These are phyloP conservation scores for Angophora floribunda DNA, from an alignment of 345 rosid species.

Conservation along the genomic window DNA sequence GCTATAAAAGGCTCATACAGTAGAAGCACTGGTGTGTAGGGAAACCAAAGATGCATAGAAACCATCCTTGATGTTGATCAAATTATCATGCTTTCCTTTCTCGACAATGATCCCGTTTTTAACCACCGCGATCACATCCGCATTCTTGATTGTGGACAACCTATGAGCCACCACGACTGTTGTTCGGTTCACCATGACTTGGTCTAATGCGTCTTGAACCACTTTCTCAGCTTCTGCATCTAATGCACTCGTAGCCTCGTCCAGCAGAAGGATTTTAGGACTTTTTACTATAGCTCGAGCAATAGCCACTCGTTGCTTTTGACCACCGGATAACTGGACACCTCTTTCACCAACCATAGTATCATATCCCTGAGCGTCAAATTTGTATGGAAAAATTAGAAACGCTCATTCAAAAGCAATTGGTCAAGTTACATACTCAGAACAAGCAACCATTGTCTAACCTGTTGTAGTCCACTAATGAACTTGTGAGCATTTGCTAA, in stretches of 20 bases:
- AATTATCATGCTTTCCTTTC: slow-evolving; percentile 45
- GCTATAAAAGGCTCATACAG: not conserved
- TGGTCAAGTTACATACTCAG: not conserved
- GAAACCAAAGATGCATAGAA: slow-evolving; percentile 37
- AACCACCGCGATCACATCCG: slow-evolving; percentile 49
- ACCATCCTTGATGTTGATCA: slow-evolving; percentile 30
- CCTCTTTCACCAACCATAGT: slow-evolving; percentile 48
- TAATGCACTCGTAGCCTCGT: slow-evolving; percentile 55
- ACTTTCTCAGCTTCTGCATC: slow-evolving; percentile 48
- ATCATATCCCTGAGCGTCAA: slow-evolving; percentile 36
- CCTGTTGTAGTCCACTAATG: slow-evolving; percentile 76
- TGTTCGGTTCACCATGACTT: slow-evolving; percentile 33
- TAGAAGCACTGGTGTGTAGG: slow-evolving; percentile 23
- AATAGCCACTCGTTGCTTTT: slow-evolving; percentile 52
- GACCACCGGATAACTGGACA: slow-evolving; percentile 45
- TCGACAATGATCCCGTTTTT: slow-evolving; percentile 49
- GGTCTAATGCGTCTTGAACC: slow-evolving; percentile 45
- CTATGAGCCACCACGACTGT: slow-evolving; percentile 46
- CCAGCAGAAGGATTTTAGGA: slow-evolving; percentile 38
- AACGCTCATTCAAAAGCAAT: not conserved
- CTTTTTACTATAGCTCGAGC: slow-evolving; percentile 44
- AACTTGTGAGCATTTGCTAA: slow-evolving; percentile 73
- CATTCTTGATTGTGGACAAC: slow-evolving; percentile 45
- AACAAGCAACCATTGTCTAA: not conserved
- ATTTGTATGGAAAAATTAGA: not conserved